Evolutionary conservation across 2,329 filamentous ascomycete genomes (phyloP).

Genomic region (Ramichloridium luteum): DNA sequence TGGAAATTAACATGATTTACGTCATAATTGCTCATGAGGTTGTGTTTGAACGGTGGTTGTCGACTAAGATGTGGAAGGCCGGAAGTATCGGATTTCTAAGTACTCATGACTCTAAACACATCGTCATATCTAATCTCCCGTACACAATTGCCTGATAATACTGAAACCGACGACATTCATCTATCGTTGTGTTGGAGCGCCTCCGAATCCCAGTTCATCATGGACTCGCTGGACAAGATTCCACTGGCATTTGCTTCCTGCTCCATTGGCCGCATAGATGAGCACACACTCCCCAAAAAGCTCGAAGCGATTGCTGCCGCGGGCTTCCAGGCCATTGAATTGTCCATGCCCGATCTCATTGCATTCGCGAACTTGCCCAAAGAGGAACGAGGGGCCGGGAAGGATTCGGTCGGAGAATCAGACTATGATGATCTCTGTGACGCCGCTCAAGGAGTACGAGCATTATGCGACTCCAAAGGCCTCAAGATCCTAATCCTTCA

Average conservation of each 20-base stretch:
- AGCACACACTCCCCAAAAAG: constrained; percentile 46
- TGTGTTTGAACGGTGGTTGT: too few species aligned
- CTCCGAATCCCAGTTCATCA: too few species aligned
- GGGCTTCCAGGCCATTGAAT: constrained; percentile 58
- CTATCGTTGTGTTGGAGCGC: too few species aligned
- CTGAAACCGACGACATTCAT: too few species aligned
- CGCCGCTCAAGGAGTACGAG: constrained; percentile 43
- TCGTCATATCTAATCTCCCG: too few species aligned
- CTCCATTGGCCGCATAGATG: constrained; percentile 38
- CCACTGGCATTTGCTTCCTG: constrained; percentile 45
- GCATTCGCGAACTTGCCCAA: constrained; percentile 45
- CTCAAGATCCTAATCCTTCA: constrained; percentile 60
- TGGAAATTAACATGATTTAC: too few species aligned
- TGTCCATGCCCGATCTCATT: constrained; percentile 61
- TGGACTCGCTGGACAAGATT: constrained; percentile 24
- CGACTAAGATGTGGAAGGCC: too few species aligned
- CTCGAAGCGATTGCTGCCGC: constrained; percentile 50
- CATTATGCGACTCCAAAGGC: constrained; percentile 41
- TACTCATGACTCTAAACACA: too few species aligned
- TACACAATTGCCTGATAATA: too few species aligned
- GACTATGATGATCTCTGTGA: constrained; percentile 48
- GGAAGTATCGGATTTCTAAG: too few species aligned
- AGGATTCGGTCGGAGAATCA: constrained; percentile 34
- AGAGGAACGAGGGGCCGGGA: constrained; percentile 17
- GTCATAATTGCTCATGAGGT: too few species aligned